Evolutionary conservation across 2,329 filamentous ascomycete species (phyloP), one percentile per base, ranked within the genome.

Genomic region (Davidsoniella australis): DNA sequence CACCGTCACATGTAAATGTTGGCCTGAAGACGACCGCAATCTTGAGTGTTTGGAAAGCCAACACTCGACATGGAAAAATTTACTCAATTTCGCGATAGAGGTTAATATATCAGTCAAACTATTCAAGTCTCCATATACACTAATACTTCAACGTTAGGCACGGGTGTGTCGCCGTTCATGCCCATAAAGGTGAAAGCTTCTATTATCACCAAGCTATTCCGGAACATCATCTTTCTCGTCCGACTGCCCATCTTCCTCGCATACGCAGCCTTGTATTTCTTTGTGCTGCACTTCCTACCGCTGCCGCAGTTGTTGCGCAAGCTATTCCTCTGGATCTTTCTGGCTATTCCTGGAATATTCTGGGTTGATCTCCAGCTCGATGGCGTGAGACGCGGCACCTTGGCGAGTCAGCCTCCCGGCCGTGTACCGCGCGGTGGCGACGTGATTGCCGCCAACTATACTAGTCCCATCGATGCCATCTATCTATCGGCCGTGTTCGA

Each of bases 291-390:
- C 66, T 84, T 81, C 73, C 74, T 94, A 12, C 87, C 87, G 0
- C 61, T 77, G 17, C 73, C 73, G 12, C 64, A 68, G 29, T 62
- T 71, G 52, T 59, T 79, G 41, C 86, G 86, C 59, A 96, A 96
- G 66, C 77, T 84, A 10, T 77, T 86, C 45, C 68, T 96, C 48
- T 96, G 91, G 89, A 75, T 78, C 53, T 75, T 96, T 56, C 75
- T 98, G 57, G 82, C 79, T 37, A 82, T 94, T 52, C 86, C 88
- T 0, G 89, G 91, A 24, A 85, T 98, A 51, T 96, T 88, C 87
- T 96, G 89, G 89, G 81, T 95, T 50, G 91, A 98, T 64, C 70
- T 98, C n/a, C 89, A 95, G 64, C 85, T 98, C 56, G 91, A 98
- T 62, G 89, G 89, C 52, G 91, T 98, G 48, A 88, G 85, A 66